phyloP scores from a whole-genome alignment of 2,329 filamentous ascomycete species.

The Verticillium klebahnii region DNA sequence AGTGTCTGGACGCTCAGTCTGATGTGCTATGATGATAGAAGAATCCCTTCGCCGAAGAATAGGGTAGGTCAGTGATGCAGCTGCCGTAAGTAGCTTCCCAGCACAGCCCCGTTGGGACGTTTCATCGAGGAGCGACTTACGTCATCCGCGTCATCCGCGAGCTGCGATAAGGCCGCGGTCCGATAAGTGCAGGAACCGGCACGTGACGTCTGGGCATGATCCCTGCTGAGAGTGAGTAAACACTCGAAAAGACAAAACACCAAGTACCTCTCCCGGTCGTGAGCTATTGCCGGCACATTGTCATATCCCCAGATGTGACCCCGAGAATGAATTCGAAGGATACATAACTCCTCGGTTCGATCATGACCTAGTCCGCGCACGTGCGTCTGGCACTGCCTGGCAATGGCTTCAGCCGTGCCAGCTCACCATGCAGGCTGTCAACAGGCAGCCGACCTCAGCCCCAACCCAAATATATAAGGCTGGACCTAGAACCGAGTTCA shows the following conservation, averaged over 20 bases:
- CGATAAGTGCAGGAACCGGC: neutral
- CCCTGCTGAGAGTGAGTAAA: neutral
- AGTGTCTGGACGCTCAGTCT: neutral
- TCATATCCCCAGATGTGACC: too few species aligned
- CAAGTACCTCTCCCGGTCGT: too few species aligned
- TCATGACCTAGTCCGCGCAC: too few species aligned
- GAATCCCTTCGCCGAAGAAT: neutral
- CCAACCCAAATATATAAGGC: neutral
- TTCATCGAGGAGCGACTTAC: neutral
- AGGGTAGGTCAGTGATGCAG: neutral
- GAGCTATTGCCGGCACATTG: neutral
- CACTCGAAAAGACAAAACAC: neutral
- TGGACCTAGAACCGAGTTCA: neutral
- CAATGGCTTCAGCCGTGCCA: neutral
- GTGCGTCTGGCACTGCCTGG: neutral
- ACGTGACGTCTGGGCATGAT: neutral
- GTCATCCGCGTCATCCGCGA: neutral
- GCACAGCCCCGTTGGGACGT: neutral
- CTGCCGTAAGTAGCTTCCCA: neutral
- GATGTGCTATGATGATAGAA: neutral
- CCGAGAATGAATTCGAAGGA: too few species aligned
- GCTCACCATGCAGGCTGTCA: neutral
- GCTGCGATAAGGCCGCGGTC: neutral
- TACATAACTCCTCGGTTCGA: too few species aligned
- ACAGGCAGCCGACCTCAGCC: neutral